A percentile compares a stretch with the other conserved stretches of the same genome.
phyloP scores from a whole-genome alignment of 805 yeast species.

The Lipomyces kockii region DNA sequence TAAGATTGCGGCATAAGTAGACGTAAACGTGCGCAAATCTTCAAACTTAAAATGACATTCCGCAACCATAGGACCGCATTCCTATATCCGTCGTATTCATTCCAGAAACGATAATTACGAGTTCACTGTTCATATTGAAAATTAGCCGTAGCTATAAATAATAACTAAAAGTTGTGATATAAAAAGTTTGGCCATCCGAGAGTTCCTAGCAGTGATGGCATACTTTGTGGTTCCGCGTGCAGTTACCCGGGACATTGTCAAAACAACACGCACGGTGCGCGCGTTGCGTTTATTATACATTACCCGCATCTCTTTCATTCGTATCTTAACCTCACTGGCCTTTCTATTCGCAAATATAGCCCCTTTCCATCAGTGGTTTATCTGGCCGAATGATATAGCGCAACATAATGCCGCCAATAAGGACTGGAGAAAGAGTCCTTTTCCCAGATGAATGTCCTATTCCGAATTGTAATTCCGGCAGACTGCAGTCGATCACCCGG shows the following conservation, averaged over 20 bases:
- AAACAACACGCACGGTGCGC: no score
- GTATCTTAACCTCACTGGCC: no score
- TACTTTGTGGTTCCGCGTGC: no score
- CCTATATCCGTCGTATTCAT: neutral
- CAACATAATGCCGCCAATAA: neutral
- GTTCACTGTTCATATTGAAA: neutral
- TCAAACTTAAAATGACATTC: neutral
- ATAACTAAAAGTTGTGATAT: neutral
- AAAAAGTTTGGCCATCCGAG: neutral
- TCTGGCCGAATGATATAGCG: neutral
- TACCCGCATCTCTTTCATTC: no score
- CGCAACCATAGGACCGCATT: no score
- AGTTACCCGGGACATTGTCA: no score
- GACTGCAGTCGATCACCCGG: slow-evolving; percentile 1
- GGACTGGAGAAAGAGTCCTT: neutral
- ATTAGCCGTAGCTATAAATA: neutral
- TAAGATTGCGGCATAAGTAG: neutral
- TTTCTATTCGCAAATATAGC: neutral
- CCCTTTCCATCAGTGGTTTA: neutral
- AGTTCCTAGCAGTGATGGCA: no score
- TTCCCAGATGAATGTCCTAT: slow-evolving; percentile 7
- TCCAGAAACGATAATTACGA: neutral
- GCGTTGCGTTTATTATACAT: no score
- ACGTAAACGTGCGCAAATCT: neutral
- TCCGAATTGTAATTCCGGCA: slow-evolving; percentile 3